Conservation (phyloP, 768 basidiomycete genomes). For the Phlegmacium glaucopus region DNA sequence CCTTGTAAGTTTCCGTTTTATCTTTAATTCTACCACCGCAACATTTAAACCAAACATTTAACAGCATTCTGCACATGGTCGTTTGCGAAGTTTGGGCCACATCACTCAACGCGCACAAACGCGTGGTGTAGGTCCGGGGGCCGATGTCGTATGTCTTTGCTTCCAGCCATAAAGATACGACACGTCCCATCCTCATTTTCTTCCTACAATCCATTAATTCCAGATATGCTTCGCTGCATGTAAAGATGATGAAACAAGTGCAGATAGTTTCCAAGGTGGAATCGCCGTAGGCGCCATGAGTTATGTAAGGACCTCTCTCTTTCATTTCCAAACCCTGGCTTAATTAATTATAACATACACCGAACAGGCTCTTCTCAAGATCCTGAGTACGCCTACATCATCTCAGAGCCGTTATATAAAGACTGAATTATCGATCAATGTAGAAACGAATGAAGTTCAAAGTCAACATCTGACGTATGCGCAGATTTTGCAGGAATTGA, state of each 20-base stretch:
- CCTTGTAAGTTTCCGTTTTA: slow-evolving; percentile 28
- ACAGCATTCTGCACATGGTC: slow-evolving; percentile 56
- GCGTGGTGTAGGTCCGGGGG: slow-evolving; percentile 50
- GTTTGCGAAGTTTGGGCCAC: slow-evolving; percentile 39
- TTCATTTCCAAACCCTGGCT: neutral
- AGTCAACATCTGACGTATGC: slow-evolving; percentile 64
- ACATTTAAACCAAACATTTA: neutral
- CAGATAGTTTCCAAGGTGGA: slow-evolving; percentile 63
- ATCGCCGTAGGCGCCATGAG: slow-evolving; percentile 78
- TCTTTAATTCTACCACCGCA: neutral
- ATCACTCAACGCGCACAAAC: slow-evolving; percentile 31
- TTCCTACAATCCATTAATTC: neutral
- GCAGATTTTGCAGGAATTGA: slow-evolving; percentile 42
- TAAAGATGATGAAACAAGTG: slow-evolving; percentile 69
- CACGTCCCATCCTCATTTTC: neutral
- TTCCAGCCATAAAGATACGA: too few relatives aligned
- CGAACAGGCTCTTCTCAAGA: slow-evolving; percentile 56
- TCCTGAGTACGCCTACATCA: slow-evolving; percentile 33
- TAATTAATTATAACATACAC: neutral
- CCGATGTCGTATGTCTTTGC: slow-evolving; percentile 56
- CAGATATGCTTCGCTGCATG: slow-evolving; percentile 74
- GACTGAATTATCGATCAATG: neutral
- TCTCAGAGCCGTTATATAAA: too few relatives aligned
- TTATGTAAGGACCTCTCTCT: slow-evolving; percentile 44
- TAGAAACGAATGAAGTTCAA: slow-evolving; percentile 22